A percentile compares a stretch with the other conserved stretches of the same genome.
Conservation (phyloP, 768 basidiomycete species). For the Gautieria morchelliformis region DNA sequence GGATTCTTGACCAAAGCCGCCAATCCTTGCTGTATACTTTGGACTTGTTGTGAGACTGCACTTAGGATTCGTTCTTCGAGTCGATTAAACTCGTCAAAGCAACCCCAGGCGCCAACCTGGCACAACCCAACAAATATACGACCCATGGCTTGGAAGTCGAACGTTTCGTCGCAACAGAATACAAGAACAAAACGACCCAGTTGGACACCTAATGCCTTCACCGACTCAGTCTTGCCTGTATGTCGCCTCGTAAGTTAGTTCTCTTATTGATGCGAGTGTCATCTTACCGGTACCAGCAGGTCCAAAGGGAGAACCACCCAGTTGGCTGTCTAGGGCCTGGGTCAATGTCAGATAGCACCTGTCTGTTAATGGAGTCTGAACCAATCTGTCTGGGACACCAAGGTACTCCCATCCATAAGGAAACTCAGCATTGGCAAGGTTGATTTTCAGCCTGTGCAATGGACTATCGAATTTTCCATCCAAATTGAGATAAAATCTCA, state of each 20-base stretch:
- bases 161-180: conserved; percentile 99
- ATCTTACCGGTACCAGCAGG: conserved; percentile 87
- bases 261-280: not conserved
- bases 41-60: conserved; percentile 98
- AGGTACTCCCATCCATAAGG: conserved; percentile 99
- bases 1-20: conserved; percentile 76
- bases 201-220: conserved; percentile 96
- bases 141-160: conserved; percentile 99
- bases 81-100: conserved; percentile 96
- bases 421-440: conserved; percentile 85
- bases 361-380: conserved; percentile 96
- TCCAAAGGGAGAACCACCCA: conserved; percentile 96
- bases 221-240: conserved; percentile 95
- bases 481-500: conserved; percentile 81
- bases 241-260: conserved; percentile 9
- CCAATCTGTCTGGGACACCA: conserved; percentile 91
- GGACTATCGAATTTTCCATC: conserved; percentile 63
- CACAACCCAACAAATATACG: conserved; percentile 98
- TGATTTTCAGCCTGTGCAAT: conserved; percentile 70
- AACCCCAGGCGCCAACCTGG: conserved; percentile 99
- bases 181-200: conserved; percentile 98
- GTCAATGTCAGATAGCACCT: conserved; percentile 94
- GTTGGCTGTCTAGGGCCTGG: conserved; percentile 88
- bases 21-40: conserved; percentile 94
- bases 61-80: conserved; percentile 96